Percentiles rank a stretch among this genome's conserved stretches.
These are phyloP conservation scores for Aureobasidium sp. DNA, from an alignment of 2,329 filamentous ascomycete species.

Conservation along the genomic window DNA sequence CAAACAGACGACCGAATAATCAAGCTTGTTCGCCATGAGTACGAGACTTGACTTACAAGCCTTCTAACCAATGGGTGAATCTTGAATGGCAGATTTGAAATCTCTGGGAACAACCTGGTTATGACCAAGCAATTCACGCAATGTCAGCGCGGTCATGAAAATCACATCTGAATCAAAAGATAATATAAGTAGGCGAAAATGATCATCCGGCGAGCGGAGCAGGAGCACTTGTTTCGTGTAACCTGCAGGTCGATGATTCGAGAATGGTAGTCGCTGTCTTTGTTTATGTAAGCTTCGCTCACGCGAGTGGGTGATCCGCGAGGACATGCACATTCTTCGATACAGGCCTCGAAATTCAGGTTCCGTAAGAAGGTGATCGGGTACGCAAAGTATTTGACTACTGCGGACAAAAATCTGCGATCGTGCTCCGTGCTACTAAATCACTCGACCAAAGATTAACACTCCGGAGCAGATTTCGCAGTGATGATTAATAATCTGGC, in stretches of 20 bases:
- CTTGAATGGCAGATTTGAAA: too few species aligned
- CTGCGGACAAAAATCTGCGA: not conserved
- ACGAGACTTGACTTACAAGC: too few species aligned
- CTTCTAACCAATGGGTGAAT: too few species aligned
- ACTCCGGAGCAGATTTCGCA: not conserved
- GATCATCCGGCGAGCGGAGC: too few species aligned
- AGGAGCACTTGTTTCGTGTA: not conserved
- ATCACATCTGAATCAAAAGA: too few species aligned
- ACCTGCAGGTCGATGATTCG: not conserved
- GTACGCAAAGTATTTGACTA: too few species aligned
- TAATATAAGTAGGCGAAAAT: too few species aligned
- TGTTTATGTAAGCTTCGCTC: not conserved
- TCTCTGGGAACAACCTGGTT: too few species aligned
- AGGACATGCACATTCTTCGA: not conserved
- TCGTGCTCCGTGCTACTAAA: not conserved
- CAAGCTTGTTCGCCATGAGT: not conserved
- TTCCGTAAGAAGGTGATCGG: too few species aligned
- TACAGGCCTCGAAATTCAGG: not conserved
- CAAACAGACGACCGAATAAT: too few species aligned
- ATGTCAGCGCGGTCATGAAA: too few species aligned
- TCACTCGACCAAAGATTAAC: not conserved
- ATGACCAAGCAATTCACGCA: too few species aligned
- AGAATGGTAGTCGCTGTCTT: not conserved
- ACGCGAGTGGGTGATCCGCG: not conserved
- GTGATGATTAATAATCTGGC: not conserved